Conservation (phyloP, 176 grass and related monocot species). For the Lolium multiflorum region DNA sequence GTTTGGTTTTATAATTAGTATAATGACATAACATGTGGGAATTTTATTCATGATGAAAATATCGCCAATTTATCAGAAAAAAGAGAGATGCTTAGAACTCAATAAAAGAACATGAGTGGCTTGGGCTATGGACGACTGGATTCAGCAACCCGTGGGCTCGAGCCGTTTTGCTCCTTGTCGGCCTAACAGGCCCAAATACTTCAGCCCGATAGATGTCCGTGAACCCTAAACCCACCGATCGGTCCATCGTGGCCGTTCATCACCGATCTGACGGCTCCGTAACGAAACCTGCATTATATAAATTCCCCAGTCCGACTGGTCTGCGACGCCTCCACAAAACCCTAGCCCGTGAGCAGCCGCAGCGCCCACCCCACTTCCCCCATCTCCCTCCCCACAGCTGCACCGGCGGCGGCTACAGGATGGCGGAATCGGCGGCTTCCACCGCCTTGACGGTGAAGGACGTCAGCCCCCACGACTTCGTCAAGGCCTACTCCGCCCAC, state of each 20-base stretch:
- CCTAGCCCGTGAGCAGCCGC: slow-evolving; percentile 47
- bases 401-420: slow-evolving; percentile 35
- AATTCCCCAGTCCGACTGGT: not conserved
- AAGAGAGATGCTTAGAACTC: too few species aligned
- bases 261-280: not conserved
- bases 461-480: slow-evolving; percentile 65
- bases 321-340: slow-evolving; percentile 22
- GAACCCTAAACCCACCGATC: not conserved
- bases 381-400: not conserved
- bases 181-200: not conserved
- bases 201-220: not conserved
- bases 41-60: too few species aligned
- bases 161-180: not conserved
- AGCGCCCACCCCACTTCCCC: slow-evolving; percentile 23
- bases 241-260: not conserved
- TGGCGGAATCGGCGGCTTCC: slow-evolving; percentile 28
- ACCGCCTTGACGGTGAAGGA: slow-evolving; percentile 60
- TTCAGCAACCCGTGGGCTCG: not conserved
- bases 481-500: slow-evolving; percentile 74
- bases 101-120: too few species aligned
- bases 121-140: too few species aligned
- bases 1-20: too few species aligned
- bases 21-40: too few species aligned
- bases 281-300: slow-evolving; percentile 10
- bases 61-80: too few species aligned